phyloP scores from a whole-genome alignment of 139 green algal genomes.

The Tetradesmus lagerheimii region DNA sequence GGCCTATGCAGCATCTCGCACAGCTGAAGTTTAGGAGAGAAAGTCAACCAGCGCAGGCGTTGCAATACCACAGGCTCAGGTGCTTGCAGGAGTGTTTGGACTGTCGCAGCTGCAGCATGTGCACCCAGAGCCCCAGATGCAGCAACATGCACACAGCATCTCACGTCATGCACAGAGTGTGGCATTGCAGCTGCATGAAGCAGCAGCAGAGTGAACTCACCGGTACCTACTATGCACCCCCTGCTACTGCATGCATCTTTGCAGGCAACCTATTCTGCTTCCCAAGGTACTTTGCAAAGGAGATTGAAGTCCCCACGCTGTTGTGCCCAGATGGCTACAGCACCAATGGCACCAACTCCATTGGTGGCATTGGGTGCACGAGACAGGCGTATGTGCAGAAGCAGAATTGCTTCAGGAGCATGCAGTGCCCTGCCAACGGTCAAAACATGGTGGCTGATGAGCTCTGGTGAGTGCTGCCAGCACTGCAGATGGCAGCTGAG shows the following conservation, averaged over 20 bases:
- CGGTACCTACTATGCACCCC: not conserved
- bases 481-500: not conserved
- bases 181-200: not conserved
- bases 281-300: not conserved
- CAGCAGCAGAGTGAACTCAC: not conserved
- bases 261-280: slow-evolving; percentile 34
- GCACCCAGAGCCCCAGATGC: too few relatives aligned
- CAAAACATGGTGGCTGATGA: not conserved
- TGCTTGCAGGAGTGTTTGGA: too few relatives aligned
- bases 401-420: slow-evolving; percentile 4
- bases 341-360: not conserved
- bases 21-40: not conserved
- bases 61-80: too few relatives aligned
- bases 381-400: not conserved
- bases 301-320: not conserved
- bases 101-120: too few relatives aligned
- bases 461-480: not conserved
- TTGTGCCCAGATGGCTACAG: not conserved
- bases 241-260: not conserved
- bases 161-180: too few relatives aligned
- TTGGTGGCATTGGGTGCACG: not conserved
- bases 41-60: too few relatives aligned
- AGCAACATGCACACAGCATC: too few relatives aligned
- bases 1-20: not conserved
- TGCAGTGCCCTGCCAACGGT: not conserved